Percentiles rank a stretch among this genome's conserved stretches.
phyloP scores from a whole-genome alignment of 768 basidiomycete genomes.

The Suillus placidus region DNA sequence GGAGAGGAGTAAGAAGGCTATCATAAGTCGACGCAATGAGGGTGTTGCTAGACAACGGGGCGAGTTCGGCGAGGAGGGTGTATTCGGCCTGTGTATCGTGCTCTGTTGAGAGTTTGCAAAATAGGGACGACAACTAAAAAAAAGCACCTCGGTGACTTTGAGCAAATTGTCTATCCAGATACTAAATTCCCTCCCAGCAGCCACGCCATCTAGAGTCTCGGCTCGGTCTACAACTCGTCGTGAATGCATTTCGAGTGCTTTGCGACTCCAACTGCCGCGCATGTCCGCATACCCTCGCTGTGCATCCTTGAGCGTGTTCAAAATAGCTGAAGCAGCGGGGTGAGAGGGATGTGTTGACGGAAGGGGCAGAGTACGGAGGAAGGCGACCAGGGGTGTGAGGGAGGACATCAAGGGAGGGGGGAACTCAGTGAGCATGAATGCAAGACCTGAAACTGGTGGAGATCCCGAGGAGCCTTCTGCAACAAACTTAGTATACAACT shows the following conservation, averaged over 20 bases:
- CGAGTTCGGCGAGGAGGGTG: conserved; percentile 61
- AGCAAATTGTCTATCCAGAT: conserved; percentile 70
- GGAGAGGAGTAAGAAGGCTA: conserved; percentile 64
- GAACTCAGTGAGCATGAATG: conserved; percentile 57
- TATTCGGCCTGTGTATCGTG: conserved; percentile 60
- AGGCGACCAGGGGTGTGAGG: conserved; percentile 65
- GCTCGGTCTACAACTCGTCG: conserved; percentile 71
- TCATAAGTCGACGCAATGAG: conserved; percentile 61
- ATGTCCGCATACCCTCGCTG: conserved; percentile 86
- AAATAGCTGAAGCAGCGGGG: conserved; percentile 68
- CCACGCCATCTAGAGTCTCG: conserved; percentile 66
- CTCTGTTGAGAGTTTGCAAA: background rate
- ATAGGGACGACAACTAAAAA: conserved; percentile 18
- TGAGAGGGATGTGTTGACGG: conserved; percentile 85
- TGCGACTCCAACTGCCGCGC: conserved; percentile 78
- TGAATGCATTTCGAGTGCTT: conserved; percentile 72
- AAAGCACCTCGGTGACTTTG: conserved; percentile 61
- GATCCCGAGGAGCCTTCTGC: conserved; percentile 82
- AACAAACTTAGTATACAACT: conserved; percentile 85
- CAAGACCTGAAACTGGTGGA: conserved; percentile 62
- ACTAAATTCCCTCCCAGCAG: conserved; percentile 70
- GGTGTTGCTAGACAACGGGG: conserved; percentile 55
- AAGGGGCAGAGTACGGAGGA: conserved; percentile 71
- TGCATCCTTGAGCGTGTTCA: conserved; percentile 69
- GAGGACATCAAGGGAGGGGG: conserved; percentile 53